Conservation (phyloP, 2,329 filamentous ascomycete genomes). For the Thelonectria discophora region DNA sequence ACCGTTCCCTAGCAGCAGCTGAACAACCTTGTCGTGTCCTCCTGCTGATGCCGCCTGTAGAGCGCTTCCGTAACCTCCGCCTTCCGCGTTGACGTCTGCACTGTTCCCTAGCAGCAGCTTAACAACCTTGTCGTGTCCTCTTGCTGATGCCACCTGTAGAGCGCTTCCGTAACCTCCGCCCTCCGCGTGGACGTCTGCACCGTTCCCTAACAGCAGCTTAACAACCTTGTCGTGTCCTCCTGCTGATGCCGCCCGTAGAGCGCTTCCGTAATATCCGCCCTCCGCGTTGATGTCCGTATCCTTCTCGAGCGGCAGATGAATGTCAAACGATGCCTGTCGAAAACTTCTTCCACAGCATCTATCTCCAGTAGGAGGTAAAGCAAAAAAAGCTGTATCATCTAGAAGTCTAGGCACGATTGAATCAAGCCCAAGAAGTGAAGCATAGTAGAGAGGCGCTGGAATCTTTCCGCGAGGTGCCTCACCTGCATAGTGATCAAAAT, state of each 20-base stretch:
- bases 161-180: too few relatives aligned
- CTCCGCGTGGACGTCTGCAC: too few relatives aligned
- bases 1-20: too few relatives aligned
- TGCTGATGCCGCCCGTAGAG: too few relatives aligned
- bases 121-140: not conserved
- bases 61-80: not conserved
- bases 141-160: too few relatives aligned
- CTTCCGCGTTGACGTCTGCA: not conserved
- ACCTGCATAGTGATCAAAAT: not conserved
- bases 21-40: too few relatives aligned
- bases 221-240: too few relatives aligned
- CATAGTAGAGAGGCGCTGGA: constrained; percentile 4
- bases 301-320: not conserved
- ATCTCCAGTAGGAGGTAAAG: not conserved
- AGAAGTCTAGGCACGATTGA: not conserved
- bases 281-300: too few relatives aligned
- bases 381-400: not conserved
- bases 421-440: too few relatives aligned
- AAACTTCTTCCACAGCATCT: not conserved
- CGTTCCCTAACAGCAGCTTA: not conserved
- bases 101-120: constrained; percentile 1
- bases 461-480: not conserved
- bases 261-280: too few relatives aligned
- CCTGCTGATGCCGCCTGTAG: too few relatives aligned
- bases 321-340: not conserved